Evolutionary conservation across 1,284 basidiomycete species (phyloP), one percentile per base, ranked within the genome.

Genomic region (Cutaneotrichosporon mucoides): DNA sequence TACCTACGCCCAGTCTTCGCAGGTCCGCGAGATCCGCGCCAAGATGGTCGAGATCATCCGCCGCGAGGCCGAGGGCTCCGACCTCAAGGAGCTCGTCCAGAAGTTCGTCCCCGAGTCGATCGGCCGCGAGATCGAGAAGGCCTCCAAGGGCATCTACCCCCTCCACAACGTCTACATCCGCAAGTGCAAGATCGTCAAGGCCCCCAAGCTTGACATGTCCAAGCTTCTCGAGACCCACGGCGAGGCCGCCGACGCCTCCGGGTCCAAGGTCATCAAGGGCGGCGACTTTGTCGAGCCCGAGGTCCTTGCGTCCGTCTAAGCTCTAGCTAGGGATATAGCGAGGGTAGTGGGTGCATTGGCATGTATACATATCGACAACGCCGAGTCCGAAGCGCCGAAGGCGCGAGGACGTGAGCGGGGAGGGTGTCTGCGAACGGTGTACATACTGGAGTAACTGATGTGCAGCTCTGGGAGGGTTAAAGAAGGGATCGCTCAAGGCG

Each of bases 31-130:
- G 83, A 99, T 99, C 81, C 86, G 96, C 79, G 91, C 92, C 81
- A 98, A 98, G 87, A 99, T 99, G 95, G 93, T 96, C 75, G 96
- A 99, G 85, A 97, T 99, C 81, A 97, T 99, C 87, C 92, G 87
- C 67, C 88, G 95, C 71, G 96, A 99, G 82, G 90, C 92, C 61
- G 85, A 90, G 67, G 90, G 87, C 73, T 95, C 92, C 78, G 96
- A 99, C 81, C 81, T 99, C 81, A 98, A 98, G 86, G 93, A 98
- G 78, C 79, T 96, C 72, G 91, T 97, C 66, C 89, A 92, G 83
- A 99, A 99, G 86, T 97, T 99, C 79, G 88, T 99, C 61, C 95
- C 96, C 56, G 96, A 99, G 83, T 92, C 92, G 64, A 99, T 99
- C 73, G 96, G 96, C 71, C 88, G 94, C 72, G 96, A 99, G 85